Percentiles rank a stretch among this genome's conserved stretches.
Evolutionary conservation across 257 asterid genomes (phyloP).

Genomic region (Haberlea rhodopensis): DNA sequence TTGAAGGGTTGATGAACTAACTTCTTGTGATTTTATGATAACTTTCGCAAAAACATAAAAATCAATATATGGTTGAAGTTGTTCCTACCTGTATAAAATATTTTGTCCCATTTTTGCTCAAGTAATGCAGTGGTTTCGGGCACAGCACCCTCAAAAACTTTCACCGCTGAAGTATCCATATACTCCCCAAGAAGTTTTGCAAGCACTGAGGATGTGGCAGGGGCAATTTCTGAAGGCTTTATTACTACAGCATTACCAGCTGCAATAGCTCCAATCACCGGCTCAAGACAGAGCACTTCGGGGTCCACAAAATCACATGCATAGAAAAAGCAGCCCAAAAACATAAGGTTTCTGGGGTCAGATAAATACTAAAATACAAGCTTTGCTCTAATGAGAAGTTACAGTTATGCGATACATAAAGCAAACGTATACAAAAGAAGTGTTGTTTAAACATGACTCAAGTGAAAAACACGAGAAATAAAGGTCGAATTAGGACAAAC

Average conservation of each 20-base stretch:
- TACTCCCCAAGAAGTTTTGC: constrained; percentile 59
- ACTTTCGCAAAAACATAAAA: too few relatives aligned
- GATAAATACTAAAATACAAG: not conserved
- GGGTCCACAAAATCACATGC: constrained; percentile 2
- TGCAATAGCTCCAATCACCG: constrained; percentile 85
- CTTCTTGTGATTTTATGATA: not conserved
- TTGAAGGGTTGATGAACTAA: constrained; percentile 8
- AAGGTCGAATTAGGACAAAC: constrained; percentile 30
- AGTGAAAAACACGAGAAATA: too few relatives aligned
- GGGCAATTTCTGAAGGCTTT: constrained; percentile 63
- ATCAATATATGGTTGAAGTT: not conserved
- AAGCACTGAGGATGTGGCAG: constrained; percentile 63
- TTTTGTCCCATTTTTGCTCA: constrained; percentile 75
- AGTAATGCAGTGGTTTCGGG: constrained; percentile 57
- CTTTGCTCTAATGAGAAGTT: too few relatives aligned
- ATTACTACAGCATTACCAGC: constrained; percentile 86
- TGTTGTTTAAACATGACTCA: not conserved
- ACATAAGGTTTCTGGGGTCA: not conserved
- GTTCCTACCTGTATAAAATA: constrained; percentile 64
- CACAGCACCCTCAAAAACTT: constrained; percentile 68
- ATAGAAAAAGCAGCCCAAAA: constrained; percentile 9
- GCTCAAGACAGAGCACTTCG: constrained; percentile 64
- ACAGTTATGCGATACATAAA: too few relatives aligned
- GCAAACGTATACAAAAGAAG: not conserved
- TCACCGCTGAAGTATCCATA: constrained; percentile 69